Percentiles rank a stretch among this genome's conserved stretches.
phyloP scores from a whole-genome alignment of 208 protist genomes.

The Wallacemonas sp. region DNA sequence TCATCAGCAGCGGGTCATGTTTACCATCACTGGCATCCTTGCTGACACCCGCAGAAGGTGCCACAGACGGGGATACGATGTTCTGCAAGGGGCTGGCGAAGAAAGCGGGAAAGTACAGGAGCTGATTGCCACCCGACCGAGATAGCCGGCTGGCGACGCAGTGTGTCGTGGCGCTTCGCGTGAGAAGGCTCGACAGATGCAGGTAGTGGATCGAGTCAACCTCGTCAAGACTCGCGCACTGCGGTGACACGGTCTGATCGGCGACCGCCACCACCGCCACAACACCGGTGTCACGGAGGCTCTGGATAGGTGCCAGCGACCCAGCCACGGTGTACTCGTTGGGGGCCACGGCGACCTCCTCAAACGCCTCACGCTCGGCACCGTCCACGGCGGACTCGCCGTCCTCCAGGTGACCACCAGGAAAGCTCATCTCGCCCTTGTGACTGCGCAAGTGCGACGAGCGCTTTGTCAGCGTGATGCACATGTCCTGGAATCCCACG shows the following conservation, averaged over 20 bases:
- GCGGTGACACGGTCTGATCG: slow-evolving; percentile 26
- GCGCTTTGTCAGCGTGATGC: slow-evolving; percentile 87
- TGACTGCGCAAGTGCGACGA: slow-evolving; percentile 53
- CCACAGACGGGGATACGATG: slow-evolving; percentile 21
- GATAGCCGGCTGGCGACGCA: slow-evolving; percentile 38
- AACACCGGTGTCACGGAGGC: slow-evolving; percentile 28
- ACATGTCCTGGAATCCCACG: slow-evolving; percentile 69
- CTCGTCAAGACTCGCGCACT: slow-evolving; percentile 63
- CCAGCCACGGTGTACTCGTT: slow-evolving; percentile 55
- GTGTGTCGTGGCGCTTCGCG: slow-evolving; percentile 53
- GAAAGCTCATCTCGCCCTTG: slow-evolving; percentile 83
- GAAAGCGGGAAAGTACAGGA: slow-evolving; percentile 70
- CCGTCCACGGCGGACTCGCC: slow-evolving; percentile 52
- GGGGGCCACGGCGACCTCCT: slow-evolving; percentile 74
- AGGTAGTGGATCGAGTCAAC: slow-evolving; percentile 84
- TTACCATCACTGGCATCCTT: slow-evolving; percentile 41
- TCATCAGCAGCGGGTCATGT: slow-evolving; percentile 50
- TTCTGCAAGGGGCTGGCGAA: slow-evolving; percentile 60
- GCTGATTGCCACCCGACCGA: slow-evolving; percentile 25
- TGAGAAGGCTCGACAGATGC: slow-evolving; percentile 67
- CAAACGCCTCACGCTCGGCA: slow-evolving; percentile 72
- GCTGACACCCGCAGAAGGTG: slow-evolving; percentile 22
- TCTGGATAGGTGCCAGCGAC: slow-evolving; percentile 47
- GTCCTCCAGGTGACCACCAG: slow-evolving; percentile 60
- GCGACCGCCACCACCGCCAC: slow-evolving; percentile 69